These are phyloP conservation scores for Bidens hawaiensis DNA, from an alignment of 140 eudicot genomes.

Conservation along the genomic window DNA sequence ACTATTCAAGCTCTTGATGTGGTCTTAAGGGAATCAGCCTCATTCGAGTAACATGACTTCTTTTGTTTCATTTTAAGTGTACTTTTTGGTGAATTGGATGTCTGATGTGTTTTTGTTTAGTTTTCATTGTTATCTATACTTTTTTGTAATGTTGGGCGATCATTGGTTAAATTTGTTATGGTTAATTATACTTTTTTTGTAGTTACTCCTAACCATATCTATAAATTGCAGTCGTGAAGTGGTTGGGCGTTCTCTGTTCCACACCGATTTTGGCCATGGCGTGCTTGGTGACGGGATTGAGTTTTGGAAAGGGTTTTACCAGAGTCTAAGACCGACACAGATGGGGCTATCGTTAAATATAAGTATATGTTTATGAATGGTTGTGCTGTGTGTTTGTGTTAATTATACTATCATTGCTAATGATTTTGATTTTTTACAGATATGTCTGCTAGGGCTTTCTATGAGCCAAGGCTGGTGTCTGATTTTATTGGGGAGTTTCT, in stretches of 20 bases:
- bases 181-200: too few species aligned
- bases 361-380: conserved; percentile 31
- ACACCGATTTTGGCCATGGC: conserved; percentile 32
- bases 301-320: conserved; percentile 80
- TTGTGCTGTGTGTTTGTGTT: background rate
- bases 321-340: conserved; percentile 82
- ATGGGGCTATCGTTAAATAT: conserved; percentile 82
- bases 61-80: background rate
- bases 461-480: conserved; percentile 40
- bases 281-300: conserved; percentile 58
- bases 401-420: background rate
- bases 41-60: conserved; percentile 10
- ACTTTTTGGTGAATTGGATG: too few species aligned
- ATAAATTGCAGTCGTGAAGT: conserved; percentile 41
- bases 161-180: too few species aligned
- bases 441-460: conserved; percentile 78
- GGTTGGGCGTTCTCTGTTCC: conserved; percentile 72
- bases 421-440: conserved; percentile 35
- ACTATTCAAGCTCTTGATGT: conserved; percentile 78
- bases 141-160: too few species aligned
- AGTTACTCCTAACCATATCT: too few species aligned
- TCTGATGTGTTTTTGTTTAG: background rate
- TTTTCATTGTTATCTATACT: background rate
- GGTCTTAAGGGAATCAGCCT: conserved; percentile 53
- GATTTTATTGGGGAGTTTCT: conserved; percentile 43